Base-by-base conservation (phyloP, 176 grass and related monocot species). In the Raddia guianensis region DNA sequence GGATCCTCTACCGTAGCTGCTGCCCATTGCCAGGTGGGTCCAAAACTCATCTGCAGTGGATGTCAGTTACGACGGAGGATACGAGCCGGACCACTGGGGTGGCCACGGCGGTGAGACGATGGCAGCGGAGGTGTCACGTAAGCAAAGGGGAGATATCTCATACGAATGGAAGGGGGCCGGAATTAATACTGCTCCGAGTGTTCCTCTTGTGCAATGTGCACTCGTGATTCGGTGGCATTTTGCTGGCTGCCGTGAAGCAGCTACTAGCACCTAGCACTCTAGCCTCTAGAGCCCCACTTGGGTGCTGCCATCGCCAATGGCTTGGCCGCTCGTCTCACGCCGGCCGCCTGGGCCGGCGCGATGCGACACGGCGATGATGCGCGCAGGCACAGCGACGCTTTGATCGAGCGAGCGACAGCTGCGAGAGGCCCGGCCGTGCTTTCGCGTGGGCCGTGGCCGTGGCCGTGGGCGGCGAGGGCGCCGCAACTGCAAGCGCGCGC, bases 381-480 rank as follows among this genome's bases (percentile, higher is more conserved):
- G 45, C 16, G 50, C 12, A 15, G 59, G 55, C 16, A 42, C 12
- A 15, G 59, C 15, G 8, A 11, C 7, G 63, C 77, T 32, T 61
- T 27, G 27, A 27, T 27, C 27, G 27, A 27, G 20, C 58, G 20
- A 55, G 12, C 63, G 12, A 12, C 34, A 15, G 64, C 15, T 5
- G 2, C 1, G 21, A 12, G 52, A 4, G 42, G 37, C 27, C 27
- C 27, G 27, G 27, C 27, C 27, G 27, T 27, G 27, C 27, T 0
- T 27, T 27, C 27, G 27, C 27, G 27, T 27, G n/a, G n/a, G 0
- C 27, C 48, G 40, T 66, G 81, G 34, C 2, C 18, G 2, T 11
- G 69, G 7, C 27, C 56, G 71, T 37, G 56, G 6, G 34, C 77
- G 76, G 54, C 75, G 75, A 6, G 9, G 85, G 10, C 45, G 68